A percentile compares a stretch with the other conserved stretches of the same genome.
Conservation (phyloP, 2,329 filamentous ascomycete species). For the Colletotrichum cereale region DNA sequence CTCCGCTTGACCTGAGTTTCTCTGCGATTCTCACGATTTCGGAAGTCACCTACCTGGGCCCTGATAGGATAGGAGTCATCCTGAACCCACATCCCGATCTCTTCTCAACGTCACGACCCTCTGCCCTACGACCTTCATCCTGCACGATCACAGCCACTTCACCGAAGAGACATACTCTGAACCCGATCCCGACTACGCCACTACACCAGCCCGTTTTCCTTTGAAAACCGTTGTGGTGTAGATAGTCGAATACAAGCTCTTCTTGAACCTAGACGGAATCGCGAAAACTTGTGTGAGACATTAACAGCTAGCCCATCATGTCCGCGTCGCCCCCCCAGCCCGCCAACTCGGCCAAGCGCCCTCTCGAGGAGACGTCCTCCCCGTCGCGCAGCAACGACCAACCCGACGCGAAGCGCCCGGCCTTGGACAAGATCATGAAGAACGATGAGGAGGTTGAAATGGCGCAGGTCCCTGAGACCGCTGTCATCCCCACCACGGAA, state of each 20-base stretch:
- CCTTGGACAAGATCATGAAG: slow-evolving; percentile 90
- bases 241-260: slow-evolving; percentile 67
- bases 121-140: slow-evolving; percentile 41
- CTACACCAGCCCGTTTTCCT: slow-evolving; percentile 94
- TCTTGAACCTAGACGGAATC: slow-evolving; percentile 59
- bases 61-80: slow-evolving; percentile 40
- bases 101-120: slow-evolving; percentile 40
- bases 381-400: slow-evolving; percentile 92
- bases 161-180: slow-evolving; percentile 47
- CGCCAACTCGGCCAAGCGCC: slow-evolving; percentile 86
- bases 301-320: slow-evolving; percentile 62
- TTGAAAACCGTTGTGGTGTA: slow-evolving; percentile 86
- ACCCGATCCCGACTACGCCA: slow-evolving; percentile 62
- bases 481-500: slow-evolving; percentile 56
- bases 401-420: slow-evolving; percentile 96
- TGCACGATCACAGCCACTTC: slow-evolving; percentile 42
- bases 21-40: slow-evolving; percentile 39
- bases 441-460: slow-evolving; percentile 69
- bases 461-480: slow-evolving; percentile 53
- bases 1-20: slow-evolving; percentile 41
- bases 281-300: slow-evolving; percentile 41
- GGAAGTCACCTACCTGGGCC: slow-evolving; percentile 38
- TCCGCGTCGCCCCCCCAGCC: slow-evolving; percentile 77
- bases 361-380: slow-evolving; percentile 96
- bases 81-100: slow-evolving; percentile 38